Evolutionary conservation across 108 stramenopile species (phyloP).

Genomic region (Mediolabrus comicus): DNA sequence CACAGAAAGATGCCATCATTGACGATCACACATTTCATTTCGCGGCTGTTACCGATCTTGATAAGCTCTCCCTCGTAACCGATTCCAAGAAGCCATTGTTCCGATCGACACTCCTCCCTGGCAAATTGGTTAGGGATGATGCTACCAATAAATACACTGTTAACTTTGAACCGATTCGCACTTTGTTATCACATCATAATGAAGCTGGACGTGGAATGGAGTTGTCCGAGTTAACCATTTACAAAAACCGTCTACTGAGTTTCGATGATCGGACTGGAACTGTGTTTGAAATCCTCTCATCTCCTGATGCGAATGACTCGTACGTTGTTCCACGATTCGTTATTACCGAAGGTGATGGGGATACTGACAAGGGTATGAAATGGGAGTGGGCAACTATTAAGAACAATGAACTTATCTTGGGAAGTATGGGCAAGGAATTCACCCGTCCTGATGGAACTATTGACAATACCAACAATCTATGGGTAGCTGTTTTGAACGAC

Average conservation of each 20-base stretch:
- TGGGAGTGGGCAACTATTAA: slow-evolving; percentile 96
- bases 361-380: slow-evolving; percentile 95
- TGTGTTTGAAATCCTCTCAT: slow-evolving; percentile 92
- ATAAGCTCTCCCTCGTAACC: slow-evolving; percentile 66
- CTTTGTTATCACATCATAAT: slow-evolving; percentile 83
- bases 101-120: slow-evolving; percentile 67
- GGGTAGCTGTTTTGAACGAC: slow-evolving; percentile 81
- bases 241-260: slow-evolving; percentile 79
- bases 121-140: slow-evolving; percentile 51
- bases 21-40: slow-evolving; percentile 67
- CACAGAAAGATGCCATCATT: slow-evolving; percentile 39
- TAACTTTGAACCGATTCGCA: slow-evolving; percentile 54
- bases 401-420: slow-evolving; percentile 85
- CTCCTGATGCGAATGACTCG: slow-evolving; percentile 54
- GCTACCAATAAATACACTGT: slow-evolving; percentile 50
- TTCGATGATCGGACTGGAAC: slow-evolving; percentile 96
- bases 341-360: slow-evolving; percentile 91
- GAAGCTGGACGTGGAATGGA: slow-evolving; percentile 96
- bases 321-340: slow-evolving; percentile 90
- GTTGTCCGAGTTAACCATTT: slow-evolving; percentile 86
- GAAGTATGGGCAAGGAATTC: slow-evolving; percentile 94
- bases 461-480: slow-evolving; percentile 90
- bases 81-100: slow-evolving; percentile 68
- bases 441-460: slow-evolving; percentile 77
- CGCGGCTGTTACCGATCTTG: slow-evolving; percentile 87